Conservation (phyloP, 371 early-diverging fungal genomes). For the Mortierella sp. region DNA sequence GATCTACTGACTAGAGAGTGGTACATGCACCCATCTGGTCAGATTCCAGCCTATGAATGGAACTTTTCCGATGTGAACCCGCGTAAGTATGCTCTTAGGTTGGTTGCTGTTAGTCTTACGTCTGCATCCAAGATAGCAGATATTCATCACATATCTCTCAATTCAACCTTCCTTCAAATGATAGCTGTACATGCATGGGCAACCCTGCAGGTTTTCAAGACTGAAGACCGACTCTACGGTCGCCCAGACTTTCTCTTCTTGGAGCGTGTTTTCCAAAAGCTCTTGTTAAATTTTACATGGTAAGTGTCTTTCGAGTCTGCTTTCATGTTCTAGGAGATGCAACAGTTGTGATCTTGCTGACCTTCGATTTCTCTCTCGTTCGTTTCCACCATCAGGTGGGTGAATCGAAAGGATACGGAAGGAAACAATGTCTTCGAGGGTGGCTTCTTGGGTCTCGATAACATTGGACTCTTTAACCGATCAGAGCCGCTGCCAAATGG, state of each 20-base stretch:
- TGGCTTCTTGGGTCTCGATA: slow-evolving; percentile 60
- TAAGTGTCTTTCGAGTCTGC: not conserved
- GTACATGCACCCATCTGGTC: slow-evolving; percentile 51
- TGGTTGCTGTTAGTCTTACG: not conserved
- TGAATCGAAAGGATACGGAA: slow-evolving; percentile 58
- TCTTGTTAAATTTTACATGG: slow-evolving; percentile 62
- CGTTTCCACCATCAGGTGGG: slow-evolving; percentile 45
- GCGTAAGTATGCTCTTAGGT: slow-evolving; percentile 20
- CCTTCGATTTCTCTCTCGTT: not conserved
- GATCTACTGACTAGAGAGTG: slow-evolving; percentile 49
- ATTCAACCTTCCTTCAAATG: not conserved
- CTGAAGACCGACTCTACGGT: slow-evolving; percentile 49
- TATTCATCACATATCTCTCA: not conserved
- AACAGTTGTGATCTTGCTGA: not conserved
- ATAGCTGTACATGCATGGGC: slow-evolving; percentile 63
- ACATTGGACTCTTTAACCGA: slow-evolving; percentile 62
- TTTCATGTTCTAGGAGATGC: not conserved
- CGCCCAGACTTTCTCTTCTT: slow-evolving; percentile 52
- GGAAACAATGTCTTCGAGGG: slow-evolving; percentile 61
- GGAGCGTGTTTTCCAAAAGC: slow-evolving; percentile 61
- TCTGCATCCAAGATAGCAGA: not conserved
- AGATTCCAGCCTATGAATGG: slow-evolving; percentile 58
- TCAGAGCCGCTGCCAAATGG: slow-evolving; percentile 56
- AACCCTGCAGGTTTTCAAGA: slow-evolving; percentile 53
- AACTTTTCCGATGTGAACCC: slow-evolving; percentile 60